Evolutionary conservation across 2,329 filamentous ascomycete genomes (phyloP), one percentile per base, ranked within the genome.

Genomic region (Cercospora janseana): DNA sequence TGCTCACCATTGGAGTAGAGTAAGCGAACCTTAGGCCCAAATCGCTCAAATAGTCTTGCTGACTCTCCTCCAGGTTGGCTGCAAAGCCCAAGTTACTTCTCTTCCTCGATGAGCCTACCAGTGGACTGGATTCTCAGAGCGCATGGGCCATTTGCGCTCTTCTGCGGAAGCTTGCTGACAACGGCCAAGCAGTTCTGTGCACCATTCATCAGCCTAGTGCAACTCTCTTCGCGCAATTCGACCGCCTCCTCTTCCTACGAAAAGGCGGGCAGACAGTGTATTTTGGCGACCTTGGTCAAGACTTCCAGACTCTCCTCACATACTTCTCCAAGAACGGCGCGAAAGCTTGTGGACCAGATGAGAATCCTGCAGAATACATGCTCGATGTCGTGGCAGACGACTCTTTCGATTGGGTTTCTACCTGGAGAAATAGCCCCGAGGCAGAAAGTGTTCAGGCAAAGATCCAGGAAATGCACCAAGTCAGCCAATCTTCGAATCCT

Each of bases 301-400:
- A 72, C 52, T 72, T 70, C 0, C 58, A 59, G 6, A 69, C 59
- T 0, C 63, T 76, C 0, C 60, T 73, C 1, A 58, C 70, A 23
- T 75, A 76, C 66, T 90, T 91, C 52, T 79, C 83, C 61, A 62
- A 67, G 8, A 79, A 86, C 48, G 86, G 85, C 4, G 83, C 79
- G 1, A 72, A 79, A 2, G 68, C 70, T 32, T 86, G 85, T 52
- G 75, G 72, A 5, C 45, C 58, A 13, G 58, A 60, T 1, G 84
- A 85, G 53, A 89, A 89, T 58, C 86, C 86, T 0, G 86, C 86
- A 1, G 86, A 89, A 68, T 89, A 81, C 71, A 88, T 89, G 81
- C 75, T 89, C 16, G 72, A 75, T 50, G 66, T 74, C 37, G 68
- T 69, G 20, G 60, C 60, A 12, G 61, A 64, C 34, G 62, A 65